Conservation (phyloP, 345 rosid species). For the Punica granatum region DNA sequence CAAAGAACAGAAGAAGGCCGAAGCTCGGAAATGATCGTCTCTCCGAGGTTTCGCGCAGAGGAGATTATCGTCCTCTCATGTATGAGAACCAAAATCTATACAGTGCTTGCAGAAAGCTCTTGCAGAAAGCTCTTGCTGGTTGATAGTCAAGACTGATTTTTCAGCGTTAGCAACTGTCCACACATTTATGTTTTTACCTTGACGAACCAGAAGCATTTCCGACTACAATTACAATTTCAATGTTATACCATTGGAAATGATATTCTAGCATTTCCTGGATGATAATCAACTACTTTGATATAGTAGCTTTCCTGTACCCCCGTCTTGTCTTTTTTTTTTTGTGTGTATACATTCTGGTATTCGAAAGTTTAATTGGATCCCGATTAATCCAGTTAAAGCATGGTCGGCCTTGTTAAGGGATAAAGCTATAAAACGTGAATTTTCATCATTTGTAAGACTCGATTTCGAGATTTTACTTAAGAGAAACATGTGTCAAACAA, state of each 20-base stretch:
- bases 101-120: background rate
- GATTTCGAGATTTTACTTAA: no score
- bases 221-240: background rate
- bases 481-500: no score
- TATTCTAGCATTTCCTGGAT: background rate
- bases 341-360: no score
- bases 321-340: no score
- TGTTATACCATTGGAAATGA: background rate
- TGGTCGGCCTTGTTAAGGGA: no score
- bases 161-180: background rate
- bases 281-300: no score
- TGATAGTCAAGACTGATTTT: background rate
- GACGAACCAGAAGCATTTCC: background rate
- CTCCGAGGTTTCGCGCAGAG: background rate
- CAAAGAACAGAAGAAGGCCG: conserved; percentile 55
- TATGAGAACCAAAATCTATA: background rate
- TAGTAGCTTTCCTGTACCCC: no score
- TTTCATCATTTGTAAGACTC: no score
- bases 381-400: no score
- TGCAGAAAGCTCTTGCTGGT: background rate
- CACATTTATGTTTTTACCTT: background rate
- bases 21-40: conserved; percentile 42
- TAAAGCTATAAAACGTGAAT: no score
- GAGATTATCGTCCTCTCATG: background rate
- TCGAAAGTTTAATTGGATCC: no score